Evolutionary conservation across 2,329 filamentous ascomycete genomes (phyloP).

Genomic region (Fusarium compactum): DNA sequence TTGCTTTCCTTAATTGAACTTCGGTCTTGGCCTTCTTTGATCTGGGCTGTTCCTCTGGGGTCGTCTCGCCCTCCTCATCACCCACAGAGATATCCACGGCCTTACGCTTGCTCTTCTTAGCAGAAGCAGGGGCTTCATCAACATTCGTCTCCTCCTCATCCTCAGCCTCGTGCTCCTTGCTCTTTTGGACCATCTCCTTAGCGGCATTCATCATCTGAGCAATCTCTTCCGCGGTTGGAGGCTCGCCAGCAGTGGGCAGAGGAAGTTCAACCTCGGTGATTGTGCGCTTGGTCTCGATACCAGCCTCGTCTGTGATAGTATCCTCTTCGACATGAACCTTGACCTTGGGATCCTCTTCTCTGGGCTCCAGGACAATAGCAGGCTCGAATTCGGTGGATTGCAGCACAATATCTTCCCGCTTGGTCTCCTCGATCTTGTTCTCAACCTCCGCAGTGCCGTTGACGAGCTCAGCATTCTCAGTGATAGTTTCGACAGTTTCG

Average conservation of each 20-base stretch:
- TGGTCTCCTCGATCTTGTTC: slow-evolving; percentile 44
- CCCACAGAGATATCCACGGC: slow-evolving; percentile 77
- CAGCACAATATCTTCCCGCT: slow-evolving; percentile 54
- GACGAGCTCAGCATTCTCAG: slow-evolving; percentile 47
- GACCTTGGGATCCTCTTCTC: slow-evolving; percentile 70
- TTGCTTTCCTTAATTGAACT: slow-evolving; percentile 84
- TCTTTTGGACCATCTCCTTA: slow-evolving; percentile 85
- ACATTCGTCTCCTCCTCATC: slow-evolving; percentile 55
- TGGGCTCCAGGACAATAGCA: slow-evolving; percentile 61
- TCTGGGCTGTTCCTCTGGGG: slow-evolving; percentile 59
- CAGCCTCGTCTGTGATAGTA: slow-evolving; percentile 64
- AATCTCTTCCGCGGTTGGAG: slow-evolving; percentile 81
- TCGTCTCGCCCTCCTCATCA: slow-evolving; percentile 50
- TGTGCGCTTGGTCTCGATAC: slow-evolving; percentile 76
- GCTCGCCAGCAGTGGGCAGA: slow-evolving; percentile 66
- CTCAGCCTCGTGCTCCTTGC: slow-evolving; percentile 62
- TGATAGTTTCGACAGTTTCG: slow-evolving; percentile 52
- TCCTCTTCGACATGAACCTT: slow-evolving; percentile 78
- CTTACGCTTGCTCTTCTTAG: slow-evolving; percentile 77
- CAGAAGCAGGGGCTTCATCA: slow-evolving; percentile 53
- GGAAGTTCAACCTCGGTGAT: slow-evolving; percentile 83
- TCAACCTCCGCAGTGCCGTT: slow-evolving; percentile 42
- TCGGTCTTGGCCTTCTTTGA: slow-evolving; percentile 87
- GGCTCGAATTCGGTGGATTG: slow-evolving; percentile 65
- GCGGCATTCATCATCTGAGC: slow-evolving; percentile 87